phyloP scores from a whole-genome alignment of 352 stramenopile genomes.

The Phytophthora multivora region DNA sequence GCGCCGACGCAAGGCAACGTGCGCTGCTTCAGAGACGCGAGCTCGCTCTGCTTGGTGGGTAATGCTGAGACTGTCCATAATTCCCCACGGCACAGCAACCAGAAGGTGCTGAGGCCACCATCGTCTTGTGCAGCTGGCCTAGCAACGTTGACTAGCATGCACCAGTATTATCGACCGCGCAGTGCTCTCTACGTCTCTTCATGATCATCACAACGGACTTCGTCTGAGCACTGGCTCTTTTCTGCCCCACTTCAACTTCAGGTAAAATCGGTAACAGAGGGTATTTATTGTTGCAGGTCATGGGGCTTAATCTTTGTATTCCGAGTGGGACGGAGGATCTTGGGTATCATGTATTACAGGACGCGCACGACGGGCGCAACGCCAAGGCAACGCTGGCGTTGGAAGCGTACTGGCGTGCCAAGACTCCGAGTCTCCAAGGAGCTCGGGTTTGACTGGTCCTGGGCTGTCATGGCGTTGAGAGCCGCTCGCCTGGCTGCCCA shows the following conservation, averaged over 20 bases:
- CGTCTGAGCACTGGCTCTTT: conserved; percentile 3
- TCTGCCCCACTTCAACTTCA: conserved; percentile 14
- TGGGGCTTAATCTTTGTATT: not conserved
- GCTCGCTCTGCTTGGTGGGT: not conserved
- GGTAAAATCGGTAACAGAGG: not conserved
- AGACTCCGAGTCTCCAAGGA: too few relatives aligned
- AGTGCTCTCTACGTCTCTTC: conserved; percentile 9
- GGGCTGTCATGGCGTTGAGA: conserved; percentile 10
- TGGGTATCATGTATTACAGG: not conserved
- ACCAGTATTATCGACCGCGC: not conserved
- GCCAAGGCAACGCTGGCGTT: not conserved
- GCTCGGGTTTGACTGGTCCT: conserved; percentile 3
- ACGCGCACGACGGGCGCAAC: conserved; percentile 5
- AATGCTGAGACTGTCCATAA: not conserved
- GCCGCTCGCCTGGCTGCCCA: conserved; percentile 6
- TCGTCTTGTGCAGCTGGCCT: not conserved
- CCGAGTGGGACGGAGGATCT: not conserved
- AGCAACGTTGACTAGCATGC: not conserved
- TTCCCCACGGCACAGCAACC: not conserved
- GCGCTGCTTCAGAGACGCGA: conserved; percentile 11
- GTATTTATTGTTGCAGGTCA: conserved; percentile 5
- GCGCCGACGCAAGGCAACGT: conserved; percentile 7
- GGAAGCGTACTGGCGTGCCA: not conserved
- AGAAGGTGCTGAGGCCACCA: not conserved
- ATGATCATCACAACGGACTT: conserved; percentile 8